Evolutionary conservation across 352 stramenopile genomes (phyloP).

Genomic region (Pythium apleroticum): DNA sequence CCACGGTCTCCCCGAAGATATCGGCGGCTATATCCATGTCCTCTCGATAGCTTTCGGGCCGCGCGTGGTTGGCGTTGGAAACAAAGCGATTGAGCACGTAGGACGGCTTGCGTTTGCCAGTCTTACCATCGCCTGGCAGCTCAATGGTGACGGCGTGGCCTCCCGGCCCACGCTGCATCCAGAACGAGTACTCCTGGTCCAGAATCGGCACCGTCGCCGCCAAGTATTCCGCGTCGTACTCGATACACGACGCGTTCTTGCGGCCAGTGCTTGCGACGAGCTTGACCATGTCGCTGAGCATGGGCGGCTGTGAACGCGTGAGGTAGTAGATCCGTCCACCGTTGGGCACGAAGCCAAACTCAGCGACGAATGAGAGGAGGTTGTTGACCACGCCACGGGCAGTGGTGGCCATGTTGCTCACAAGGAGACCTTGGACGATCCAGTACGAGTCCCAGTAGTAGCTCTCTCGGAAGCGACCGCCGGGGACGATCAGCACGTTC

Average conservation of each 20-base stretch:
- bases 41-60: slow-evolving; percentile 87
- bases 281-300: slow-evolving; percentile 88
- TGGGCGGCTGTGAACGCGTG: slow-evolving; percentile 86
- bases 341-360: slow-evolving; percentile 90
- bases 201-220: slow-evolving; percentile 55
- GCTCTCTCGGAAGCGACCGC: slow-evolving; percentile 89
- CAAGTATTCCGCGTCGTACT: slow-evolving; percentile 56
- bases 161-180: slow-evolving; percentile 70
- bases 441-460: slow-evolving; percentile 95
- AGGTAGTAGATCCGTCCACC: slow-evolving; percentile 91
- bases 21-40: slow-evolving; percentile 68
- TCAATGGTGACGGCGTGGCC: slow-evolving; percentile 62
- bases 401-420: slow-evolving; percentile 78
- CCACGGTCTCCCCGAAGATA: slow-evolving; percentile 47
- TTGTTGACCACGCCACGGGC: slow-evolving; percentile 84
- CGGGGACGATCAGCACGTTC: slow-evolving; percentile 84
- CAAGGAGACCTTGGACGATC: slow-evolving; percentile 88
- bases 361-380: slow-evolving; percentile 81
- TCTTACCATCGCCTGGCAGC: not conserved
- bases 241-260: slow-evolving; percentile 34
- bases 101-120: slow-evolving; percentile 14
- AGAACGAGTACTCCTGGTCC: slow-evolving; percentile 83
- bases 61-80: slow-evolving; percentile 65
- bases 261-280: slow-evolving; percentile 38
- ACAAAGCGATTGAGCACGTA: slow-evolving; percentile 83